Conservation (phyloP, 305 asterid species). For the Euphrasia arctica region DNA sequence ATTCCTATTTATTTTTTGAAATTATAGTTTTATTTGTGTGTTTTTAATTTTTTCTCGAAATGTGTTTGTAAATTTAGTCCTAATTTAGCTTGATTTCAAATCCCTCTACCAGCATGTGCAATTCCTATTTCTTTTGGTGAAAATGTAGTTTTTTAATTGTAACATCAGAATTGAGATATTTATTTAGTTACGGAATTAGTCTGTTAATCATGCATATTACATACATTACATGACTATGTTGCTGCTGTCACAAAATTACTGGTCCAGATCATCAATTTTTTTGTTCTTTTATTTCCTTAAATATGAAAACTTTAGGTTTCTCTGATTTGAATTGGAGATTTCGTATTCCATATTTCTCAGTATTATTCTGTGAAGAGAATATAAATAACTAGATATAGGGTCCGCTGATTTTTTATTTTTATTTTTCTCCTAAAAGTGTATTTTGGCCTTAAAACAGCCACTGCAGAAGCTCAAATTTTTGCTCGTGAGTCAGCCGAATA, state of each 20-base stretch:
- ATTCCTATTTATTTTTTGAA: neutral
- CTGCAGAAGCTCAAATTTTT: constrained; percentile 67
- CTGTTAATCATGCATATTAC: neutral
- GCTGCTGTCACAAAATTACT: neutral
- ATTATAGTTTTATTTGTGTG: neutral
- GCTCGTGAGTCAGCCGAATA: constrained; percentile 54
- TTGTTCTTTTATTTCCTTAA: constrained; percentile 21
- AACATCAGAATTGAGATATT: neutral
- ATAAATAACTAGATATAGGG: constrained; percentile 1
- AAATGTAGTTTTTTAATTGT: neutral
- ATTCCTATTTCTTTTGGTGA: neutral
- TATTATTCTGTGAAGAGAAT: constrained; percentile 6
- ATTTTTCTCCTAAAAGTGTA: constrained; percentile 24
- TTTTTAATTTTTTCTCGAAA: no score
- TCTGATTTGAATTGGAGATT: constrained; percentile 9
- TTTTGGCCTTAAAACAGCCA: constrained; percentile 36
- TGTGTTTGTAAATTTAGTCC: no score
- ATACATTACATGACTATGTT: neutral
- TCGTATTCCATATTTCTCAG: constrained; percentile 5
- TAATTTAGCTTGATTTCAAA: neutral
- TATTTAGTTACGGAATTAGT: neutral
- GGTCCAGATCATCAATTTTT: neutral
- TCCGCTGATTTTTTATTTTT: constrained; percentile 16
- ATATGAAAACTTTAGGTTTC: no score
- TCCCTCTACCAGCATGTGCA: neutral